Evolutionary conservation across 192 early-diverging fungal genomes (phyloP), one percentile per base, ranked within the genome.

Genomic region (Diversispora eburnea): DNA sequence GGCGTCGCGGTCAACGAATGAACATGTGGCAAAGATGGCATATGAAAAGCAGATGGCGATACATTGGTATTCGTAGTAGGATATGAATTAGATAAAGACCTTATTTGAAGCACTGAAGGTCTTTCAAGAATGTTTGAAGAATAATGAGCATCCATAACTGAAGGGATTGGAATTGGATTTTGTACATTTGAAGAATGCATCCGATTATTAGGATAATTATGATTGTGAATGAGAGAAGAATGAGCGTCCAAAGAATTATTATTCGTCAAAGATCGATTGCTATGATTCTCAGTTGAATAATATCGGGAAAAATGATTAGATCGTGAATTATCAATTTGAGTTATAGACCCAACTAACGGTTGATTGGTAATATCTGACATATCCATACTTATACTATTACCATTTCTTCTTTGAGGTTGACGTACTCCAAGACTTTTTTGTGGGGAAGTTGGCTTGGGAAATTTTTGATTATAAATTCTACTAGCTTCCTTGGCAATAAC

Each of bases 401-500:
- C 43, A 42, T 17, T n/a, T 42, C 61, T 63, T 45, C 42, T 33
- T 46, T 42, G 61, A 63, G 7, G 17, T n/a, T 33, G 43, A 8
- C 42, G 33, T 45, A 8, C 61, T 8, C 41, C 61, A 45, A 17
- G 15, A n/a, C 15, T 8, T 43, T n/a, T 63, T 45, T 15, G 61
- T 7, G 33, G 61, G n/a, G 42, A 8, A 43, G 61, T 13, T n/a
- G 61, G 61, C 43, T 63, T 63, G 6, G 61, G 61, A 43, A 42
- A 63, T 42, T 63, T 63, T 63, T 63, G 42, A 63, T 68, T 68
- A 68, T 68, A 68, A 51, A 54, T 54, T 13, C 48, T 68, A 41
- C 67, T 68, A 0, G 67, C 67, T 49, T 68, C 67, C 17, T 39
- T 68, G 22, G 67, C 67, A 39, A 68, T 49, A 0, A 52, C 25